Evolutionary conservation across 2,329 filamentous ascomycete genomes (phyloP).

Genomic region (Phoma sp.): DNA sequence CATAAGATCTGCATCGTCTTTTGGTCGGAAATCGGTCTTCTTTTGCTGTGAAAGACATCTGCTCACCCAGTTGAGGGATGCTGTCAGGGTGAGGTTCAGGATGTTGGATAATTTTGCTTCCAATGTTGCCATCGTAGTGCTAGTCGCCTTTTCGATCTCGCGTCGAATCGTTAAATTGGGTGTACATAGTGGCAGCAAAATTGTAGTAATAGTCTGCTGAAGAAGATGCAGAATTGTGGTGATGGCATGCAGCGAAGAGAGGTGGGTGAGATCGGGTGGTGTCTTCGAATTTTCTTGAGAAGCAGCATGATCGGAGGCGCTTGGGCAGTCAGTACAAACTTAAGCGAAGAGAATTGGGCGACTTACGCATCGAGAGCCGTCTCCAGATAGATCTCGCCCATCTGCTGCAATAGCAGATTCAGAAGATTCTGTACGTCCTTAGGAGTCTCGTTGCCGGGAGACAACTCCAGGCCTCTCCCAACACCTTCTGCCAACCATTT

Average conservation of each 20-base stretch:
- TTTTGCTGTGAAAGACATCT: slow-evolving; percentile 78
- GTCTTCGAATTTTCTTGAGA: slow-evolving; percentile 79
- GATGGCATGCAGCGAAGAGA: slow-evolving; percentile 77
- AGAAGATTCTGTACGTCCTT: slow-evolving; percentile 90
- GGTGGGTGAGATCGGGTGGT: slow-evolving; percentile 86
- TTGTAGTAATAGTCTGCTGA: slow-evolving; percentile 87
- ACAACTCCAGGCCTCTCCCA: slow-evolving; percentile 87
- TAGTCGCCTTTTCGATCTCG: slow-evolving; percentile 85
- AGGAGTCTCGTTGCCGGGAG: slow-evolving; percentile 83
- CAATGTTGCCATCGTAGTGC: slow-evolving; percentile 73
- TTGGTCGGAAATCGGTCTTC: slow-evolving; percentile 89
- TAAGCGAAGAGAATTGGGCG: neutral
- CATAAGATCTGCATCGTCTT: slow-evolving; percentile 67
- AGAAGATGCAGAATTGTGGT: slow-evolving; percentile 92
- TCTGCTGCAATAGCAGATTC: slow-evolving; percentile 80
- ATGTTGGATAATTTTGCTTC: slow-evolving; percentile 82
- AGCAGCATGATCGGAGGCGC: slow-evolving; percentile 69
- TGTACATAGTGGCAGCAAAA: slow-evolving; percentile 87
- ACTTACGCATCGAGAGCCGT: slow-evolving; percentile 65
- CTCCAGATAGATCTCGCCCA: slow-evolving; percentile 82
- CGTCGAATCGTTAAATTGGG: slow-evolving; percentile 88
- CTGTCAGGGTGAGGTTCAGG: slow-evolving; percentile 72
- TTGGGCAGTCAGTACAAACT: slow-evolving; percentile 24
- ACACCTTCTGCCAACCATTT: slow-evolving; percentile 97
- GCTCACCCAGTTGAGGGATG: slow-evolving; percentile 75